These are phyloP conservation scores for Rhododendron ovatum DNA, from an alignment of 148 eudicot genomes.

Conservation along the genomic window DNA sequence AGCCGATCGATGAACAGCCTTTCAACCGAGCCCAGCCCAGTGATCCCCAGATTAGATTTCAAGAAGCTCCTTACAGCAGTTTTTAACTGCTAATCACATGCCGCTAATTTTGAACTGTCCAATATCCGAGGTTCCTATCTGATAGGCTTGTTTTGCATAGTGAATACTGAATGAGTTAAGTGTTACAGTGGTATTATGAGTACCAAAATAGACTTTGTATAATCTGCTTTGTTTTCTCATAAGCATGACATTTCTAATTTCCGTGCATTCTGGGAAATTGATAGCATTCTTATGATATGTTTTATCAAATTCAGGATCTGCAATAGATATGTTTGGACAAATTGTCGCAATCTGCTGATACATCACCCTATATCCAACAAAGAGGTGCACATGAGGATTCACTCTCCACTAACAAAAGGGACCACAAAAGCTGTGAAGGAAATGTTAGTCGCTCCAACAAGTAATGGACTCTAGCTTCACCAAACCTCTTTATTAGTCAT, in stretches of 20 bases:
- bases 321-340: neutral
- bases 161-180: neutral
- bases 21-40: neutral
- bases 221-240: neutral
- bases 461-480: slow-evolving; percentile 3
- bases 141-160: neutral
- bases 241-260: neutral
- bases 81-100: neutral
- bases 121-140: neutral
- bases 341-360: neutral
- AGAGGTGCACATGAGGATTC: slow-evolving; percentile 9
- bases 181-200: neutral
- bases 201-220: neutral
- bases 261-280: neutral
- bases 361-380: neutral
- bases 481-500: slow-evolving; percentile 14
- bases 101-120: neutral
- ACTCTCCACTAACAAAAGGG: neutral
- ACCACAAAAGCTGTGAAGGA: neutral
- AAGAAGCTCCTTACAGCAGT: neutral
- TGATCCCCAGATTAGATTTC: neutral
- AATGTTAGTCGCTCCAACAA: neutral
- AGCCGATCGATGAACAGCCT: neutral
- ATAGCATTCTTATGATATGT: neutral
- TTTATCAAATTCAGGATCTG: neutral